phyloP scores from a whole-genome alignment of 495 filamentous ascomycete species.

The Xylaria cubensis region DNA sequence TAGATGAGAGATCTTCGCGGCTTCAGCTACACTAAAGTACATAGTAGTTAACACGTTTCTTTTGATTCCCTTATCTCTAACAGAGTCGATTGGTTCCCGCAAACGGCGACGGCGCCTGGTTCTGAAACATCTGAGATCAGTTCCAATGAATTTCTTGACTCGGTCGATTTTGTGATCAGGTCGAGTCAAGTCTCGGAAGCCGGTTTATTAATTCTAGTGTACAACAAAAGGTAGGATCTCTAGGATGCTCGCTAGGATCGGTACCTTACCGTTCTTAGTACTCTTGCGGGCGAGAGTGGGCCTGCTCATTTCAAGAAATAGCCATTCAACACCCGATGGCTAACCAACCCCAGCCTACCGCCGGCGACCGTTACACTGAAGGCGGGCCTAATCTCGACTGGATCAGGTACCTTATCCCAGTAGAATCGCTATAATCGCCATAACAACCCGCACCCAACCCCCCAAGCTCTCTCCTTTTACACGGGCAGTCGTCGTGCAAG shows the following conservation, averaged over 20 bases:
- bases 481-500: background rate
- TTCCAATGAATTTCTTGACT: background rate
- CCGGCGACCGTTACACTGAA: constrained; percentile 21
- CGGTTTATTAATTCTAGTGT: background rate
- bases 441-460: constrained; percentile 12
- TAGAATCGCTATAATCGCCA: constrained; percentile 23
- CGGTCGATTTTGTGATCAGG: background rate
- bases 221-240: background rate
- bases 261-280: constrained; percentile 24
- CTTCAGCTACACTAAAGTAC: background rate
- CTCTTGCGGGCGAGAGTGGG: constrained; percentile 20
- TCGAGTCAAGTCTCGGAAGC: constrained; percentile 4
- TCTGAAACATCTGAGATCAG: background rate
- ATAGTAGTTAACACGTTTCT: background rate
- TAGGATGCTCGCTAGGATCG: constrained; percentile 8
- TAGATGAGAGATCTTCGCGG: background rate
- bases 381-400: constrained; percentile 24
- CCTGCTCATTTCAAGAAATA: constrained; percentile 18
- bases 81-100: background rate
- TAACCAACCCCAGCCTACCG: constrained; percentile 23
- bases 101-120: background rate
- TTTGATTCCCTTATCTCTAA: background rate
- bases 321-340: constrained; percentile 12
- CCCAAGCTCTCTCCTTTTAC: constrained; percentile 20
- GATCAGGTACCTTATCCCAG: constrained; percentile 22